A percentile compares a stretch with the other conserved stretches of the same genome.
phyloP scores from a whole-genome alignment of 2,329 filamentous ascomycete genomes.

The Apiospora hydei region DNA sequence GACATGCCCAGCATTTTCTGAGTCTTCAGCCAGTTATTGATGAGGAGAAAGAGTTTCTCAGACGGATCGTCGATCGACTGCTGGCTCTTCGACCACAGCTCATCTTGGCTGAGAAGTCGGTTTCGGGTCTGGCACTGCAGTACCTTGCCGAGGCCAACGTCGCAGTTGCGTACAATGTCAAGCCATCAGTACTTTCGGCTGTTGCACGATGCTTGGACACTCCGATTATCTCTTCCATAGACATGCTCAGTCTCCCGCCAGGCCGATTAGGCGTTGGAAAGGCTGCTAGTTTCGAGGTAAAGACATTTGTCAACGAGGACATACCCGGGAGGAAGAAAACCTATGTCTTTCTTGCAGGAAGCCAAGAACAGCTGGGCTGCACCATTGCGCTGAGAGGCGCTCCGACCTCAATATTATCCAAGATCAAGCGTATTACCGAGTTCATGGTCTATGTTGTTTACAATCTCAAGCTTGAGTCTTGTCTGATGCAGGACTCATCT shows the following conservation, averaged over 20 bases:
- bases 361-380: slow-evolving; percentile 87
- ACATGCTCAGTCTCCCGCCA: slow-evolving; percentile 79
- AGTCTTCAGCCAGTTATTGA: slow-evolving; percentile 95
- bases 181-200: slow-evolving; percentile 92
- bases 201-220: slow-evolving; percentile 93
- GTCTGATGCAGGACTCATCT: slow-evolving; percentile 90
- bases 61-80: slow-evolving; percentile 91
- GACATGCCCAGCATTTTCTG: slow-evolving; percentile 96
- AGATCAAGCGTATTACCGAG: slow-evolving; percentile 92
- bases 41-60: slow-evolving; percentile 92
- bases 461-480: slow-evolving; percentile 95
- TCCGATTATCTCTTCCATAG: slow-evolving; percentile 90
- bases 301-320: slow-evolving; percentile 86
- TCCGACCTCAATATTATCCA: slow-evolving; percentile 72
- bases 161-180: slow-evolving; percentile 95
- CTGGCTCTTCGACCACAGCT: slow-evolving; percentile 84
- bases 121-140: slow-evolving; percentile 89
- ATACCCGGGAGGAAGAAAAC: slow-evolving; percentile 83
- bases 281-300: slow-evolving; percentile 90
- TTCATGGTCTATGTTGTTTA: slow-evolving; percentile 99
- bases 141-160: slow-evolving; percentile 89
- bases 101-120: slow-evolving; percentile 89
- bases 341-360: slow-evolving; percentile 94
- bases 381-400: slow-evolving; percentile 92
- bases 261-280: slow-evolving; percentile 77